Evolutionary conservation across 2,329 filamentous ascomycete species (phyloP).

Genomic region (Penicillium sp.): DNA sequence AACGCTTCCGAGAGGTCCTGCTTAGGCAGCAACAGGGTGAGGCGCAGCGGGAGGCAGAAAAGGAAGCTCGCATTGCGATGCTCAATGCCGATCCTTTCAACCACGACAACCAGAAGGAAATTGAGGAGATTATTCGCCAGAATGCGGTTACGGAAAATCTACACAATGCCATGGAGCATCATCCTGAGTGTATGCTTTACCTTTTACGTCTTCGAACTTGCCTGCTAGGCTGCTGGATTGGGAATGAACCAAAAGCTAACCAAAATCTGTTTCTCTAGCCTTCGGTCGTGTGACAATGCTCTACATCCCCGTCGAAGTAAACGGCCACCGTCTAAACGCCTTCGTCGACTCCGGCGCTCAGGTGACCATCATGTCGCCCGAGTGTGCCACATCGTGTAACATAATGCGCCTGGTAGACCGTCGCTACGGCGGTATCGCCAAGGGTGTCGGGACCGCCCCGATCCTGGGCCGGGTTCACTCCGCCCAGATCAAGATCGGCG

Average conservation of each 20-base stretch:
- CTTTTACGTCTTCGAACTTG: too few species aligned
- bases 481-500: slow-evolving; percentile 90
- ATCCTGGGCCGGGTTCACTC: slow-evolving; percentile 95
- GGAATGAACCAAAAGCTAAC: slow-evolving; percentile 7
- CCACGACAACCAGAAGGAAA: slow-evolving; percentile 82
- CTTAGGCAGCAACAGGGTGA: slow-evolving; percentile 67
- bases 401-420: slow-evolving; percentile 96
- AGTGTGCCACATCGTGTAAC: slow-evolving; percentile 84
- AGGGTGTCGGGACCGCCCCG: slow-evolving; percentile 88
- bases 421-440: slow-evolving; percentile 86
- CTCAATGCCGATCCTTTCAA: slow-evolving; percentile 96
- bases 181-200: slow-evolving; percentile 75
- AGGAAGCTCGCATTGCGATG: slow-evolving; percentile 76
- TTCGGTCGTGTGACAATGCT: slow-evolving; percentile 95
- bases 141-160: slow-evolving; percentile 92
- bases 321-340: slow-evolving; percentile 86
- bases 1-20: slow-evolving; percentile 72
- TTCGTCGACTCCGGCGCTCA: slow-evolving; percentile 97
- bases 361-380: slow-evolving; percentile 97
- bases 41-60: slow-evolving; percentile 68
- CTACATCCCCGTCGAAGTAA: slow-evolving; percentile 94
- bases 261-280: slow-evolving; percentile 52
- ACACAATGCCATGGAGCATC: slow-evolving; percentile 95
- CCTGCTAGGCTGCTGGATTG: not conserved
- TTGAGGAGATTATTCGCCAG: slow-evolving; percentile 95